Evolutionary conservation across 208 protist species (phyloP).

Genomic region (Giardia muris): DNA sequence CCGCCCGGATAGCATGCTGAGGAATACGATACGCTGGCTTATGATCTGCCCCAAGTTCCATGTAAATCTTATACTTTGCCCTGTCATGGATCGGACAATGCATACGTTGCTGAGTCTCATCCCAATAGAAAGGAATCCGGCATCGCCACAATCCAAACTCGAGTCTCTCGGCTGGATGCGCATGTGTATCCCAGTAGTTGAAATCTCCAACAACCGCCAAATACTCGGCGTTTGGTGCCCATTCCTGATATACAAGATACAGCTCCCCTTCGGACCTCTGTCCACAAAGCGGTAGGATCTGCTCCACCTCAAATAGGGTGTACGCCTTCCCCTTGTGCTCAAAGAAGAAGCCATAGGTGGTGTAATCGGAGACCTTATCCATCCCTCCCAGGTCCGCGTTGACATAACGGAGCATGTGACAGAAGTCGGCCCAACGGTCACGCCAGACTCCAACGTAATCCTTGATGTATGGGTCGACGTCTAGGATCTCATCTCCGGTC

Average conservation of each 20-base stretch:
- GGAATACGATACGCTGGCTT: constrained; percentile 9
- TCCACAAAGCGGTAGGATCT: not conserved
- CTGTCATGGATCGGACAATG: constrained; percentile 45
- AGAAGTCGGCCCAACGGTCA: not conserved
- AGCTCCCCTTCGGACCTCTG: not conserved
- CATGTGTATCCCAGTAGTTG: constrained; percentile 51
- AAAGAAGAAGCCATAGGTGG: constrained; percentile 12
- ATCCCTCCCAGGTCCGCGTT: not conserved
- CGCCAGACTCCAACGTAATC: not conserved
- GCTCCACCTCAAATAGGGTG: not conserved
- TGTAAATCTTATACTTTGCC: constrained; percentile 13
- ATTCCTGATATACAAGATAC: constrained; percentile 49
- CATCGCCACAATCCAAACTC: constrained; percentile 49
- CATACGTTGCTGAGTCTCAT: constrained; percentile 28
- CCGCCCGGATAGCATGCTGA: not conserved
- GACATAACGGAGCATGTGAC: not conserved
- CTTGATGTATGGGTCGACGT: not conserved
- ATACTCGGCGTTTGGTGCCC: constrained; percentile 43
- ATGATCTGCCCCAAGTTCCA: constrained; percentile 3
- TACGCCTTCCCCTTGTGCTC: not conserved
- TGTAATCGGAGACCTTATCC: not conserved
- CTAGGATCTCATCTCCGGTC: not conserved
- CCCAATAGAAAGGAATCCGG: constrained; percentile 40
- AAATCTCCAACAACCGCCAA: constrained; percentile 53
- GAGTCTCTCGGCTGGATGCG: constrained; percentile 38